phyloP scores from a whole-genome alignment of 345 rosid species.

The Syzygium oleosum region DNA sequence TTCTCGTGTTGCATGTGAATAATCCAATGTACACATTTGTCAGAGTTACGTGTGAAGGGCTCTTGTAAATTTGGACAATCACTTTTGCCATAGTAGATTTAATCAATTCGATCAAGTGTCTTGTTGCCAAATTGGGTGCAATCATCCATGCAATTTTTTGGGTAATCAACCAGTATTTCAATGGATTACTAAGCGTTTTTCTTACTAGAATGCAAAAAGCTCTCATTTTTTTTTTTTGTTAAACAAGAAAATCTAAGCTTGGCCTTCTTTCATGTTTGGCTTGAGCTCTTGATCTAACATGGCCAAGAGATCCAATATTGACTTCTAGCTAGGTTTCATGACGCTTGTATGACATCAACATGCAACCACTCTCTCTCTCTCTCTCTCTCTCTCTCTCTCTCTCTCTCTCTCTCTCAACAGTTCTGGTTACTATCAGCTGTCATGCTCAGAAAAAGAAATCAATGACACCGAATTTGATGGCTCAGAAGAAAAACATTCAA shows the following conservation, averaged over 20 bases:
- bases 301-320: neutral
- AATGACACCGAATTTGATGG: slow-evolving; percentile 17
- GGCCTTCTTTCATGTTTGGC: neutral
- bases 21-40: neutral
- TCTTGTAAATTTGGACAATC: neutral
- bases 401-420: neutral
- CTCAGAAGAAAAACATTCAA: slow-evolving; percentile 3
- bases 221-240: neutral
- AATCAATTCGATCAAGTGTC: neutral
- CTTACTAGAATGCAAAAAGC: neutral
- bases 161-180: neutral
- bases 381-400: neutral
- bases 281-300: neutral
- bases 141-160: neutral
- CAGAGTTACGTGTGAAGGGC: neutral
- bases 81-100: neutral
- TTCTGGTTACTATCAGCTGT: neutral
- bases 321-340: neutral
- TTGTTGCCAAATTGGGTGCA: neutral
- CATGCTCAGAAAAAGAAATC: neutral
- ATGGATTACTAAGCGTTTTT: neutral
- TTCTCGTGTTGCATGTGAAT: neutral
- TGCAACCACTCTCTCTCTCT: neutral
- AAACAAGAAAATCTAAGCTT: neutral
- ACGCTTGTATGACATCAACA: neutral